Evolutionary conservation across 208 protist genomes (phyloP).

Genomic region (Vickermania spadyakhi): DNA sequence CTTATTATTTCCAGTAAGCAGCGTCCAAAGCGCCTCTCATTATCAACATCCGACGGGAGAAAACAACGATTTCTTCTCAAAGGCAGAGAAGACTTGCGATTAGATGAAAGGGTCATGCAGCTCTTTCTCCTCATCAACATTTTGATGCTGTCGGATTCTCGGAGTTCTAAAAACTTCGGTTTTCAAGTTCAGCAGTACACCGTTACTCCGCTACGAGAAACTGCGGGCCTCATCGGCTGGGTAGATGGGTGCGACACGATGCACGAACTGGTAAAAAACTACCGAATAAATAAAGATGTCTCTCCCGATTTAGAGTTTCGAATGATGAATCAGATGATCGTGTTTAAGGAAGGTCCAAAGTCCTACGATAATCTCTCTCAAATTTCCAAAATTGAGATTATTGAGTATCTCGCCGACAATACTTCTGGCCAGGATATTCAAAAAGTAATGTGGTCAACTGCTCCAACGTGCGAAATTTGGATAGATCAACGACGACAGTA

Average conservation of each 20-base stretch:
- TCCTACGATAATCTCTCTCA: slow-evolving; percentile 79
- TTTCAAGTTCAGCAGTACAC: slow-evolving; percentile 91
- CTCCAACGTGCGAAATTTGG: slow-evolving; percentile 96
- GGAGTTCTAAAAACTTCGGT: slow-evolving; percentile 76
- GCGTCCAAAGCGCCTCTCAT: slow-evolving; percentile 94
- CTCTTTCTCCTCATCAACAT: slow-evolving; percentile 99
- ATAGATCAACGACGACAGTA: slow-evolving; percentile 97
- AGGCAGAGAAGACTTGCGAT: slow-evolving; percentile 95
- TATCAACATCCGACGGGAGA: slow-evolving; percentile 92
- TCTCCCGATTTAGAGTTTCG: slow-evolving; percentile 71
- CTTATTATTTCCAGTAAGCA: slow-evolving; percentile 98
- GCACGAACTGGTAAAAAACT: slow-evolving; percentile 75
- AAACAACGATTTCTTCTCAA: slow-evolving; percentile 98
- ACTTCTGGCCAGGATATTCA: slow-evolving; percentile 96
- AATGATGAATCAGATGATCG: slow-evolving; percentile 79
- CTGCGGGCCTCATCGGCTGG: slow-evolving; percentile 99
- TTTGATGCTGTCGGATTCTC: slow-evolving; percentile 89
- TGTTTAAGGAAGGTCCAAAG: slow-evolving; percentile 56
- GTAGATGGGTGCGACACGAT: slow-evolving; percentile 96
- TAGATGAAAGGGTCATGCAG: slow-evolving; percentile 99
- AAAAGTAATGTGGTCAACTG: slow-evolving; percentile 94
- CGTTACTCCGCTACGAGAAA: slow-evolving; percentile 97
- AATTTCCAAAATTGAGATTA: slow-evolving; percentile 89
- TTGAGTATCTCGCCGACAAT: slow-evolving; percentile 93
- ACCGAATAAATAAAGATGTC: slow-evolving; percentile 44